Conservation (phyloP, 2,329 filamentous ascomycete species). For the Exserohilum turcica region DNA sequence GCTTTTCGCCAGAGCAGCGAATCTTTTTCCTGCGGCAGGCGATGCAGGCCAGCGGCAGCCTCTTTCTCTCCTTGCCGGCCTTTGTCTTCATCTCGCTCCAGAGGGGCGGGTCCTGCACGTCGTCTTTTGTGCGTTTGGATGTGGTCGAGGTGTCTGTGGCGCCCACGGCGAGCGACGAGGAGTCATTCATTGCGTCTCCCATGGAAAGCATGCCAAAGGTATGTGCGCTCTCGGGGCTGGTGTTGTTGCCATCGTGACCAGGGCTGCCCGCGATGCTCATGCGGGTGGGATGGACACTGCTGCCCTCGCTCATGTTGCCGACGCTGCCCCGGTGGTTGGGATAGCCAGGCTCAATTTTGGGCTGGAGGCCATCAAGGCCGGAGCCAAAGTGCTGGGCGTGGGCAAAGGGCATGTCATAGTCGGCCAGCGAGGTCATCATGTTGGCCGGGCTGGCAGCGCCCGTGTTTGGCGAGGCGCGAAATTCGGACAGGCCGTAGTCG, state of each 20-base stretch:
- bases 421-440: conserved; percentile 39
- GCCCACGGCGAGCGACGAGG: conserved; percentile 32
- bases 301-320: conserved; percentile 38
- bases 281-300: conserved; percentile 34
- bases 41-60: conserved; percentile 90
- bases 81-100: conserved; percentile 62
- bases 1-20: conserved; percentile 95
- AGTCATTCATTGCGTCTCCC: conserved; percentile 35
- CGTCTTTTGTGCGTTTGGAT: conserved; percentile 38
- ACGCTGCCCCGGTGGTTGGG: conserved; percentile 40
- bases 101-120: conserved; percentile 46
- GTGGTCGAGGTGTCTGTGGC: conserved; percentile 29
- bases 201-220: conserved; percentile 40
- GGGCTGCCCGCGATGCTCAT: conserved; percentile 43
- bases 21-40: conserved; percentile 98
- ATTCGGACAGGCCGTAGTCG: conserved; percentile 43
- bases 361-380: conserved; percentile 28
- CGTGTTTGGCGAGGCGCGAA: conserved; percentile 32
- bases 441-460: conserved; percentile 31
- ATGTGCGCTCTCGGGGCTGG: conserved; percentile 44
- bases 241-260: conserved; percentile 40
- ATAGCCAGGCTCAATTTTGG: conserved; percentile 31
- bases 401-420: conserved; percentile 40
- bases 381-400: conserved; percentile 30
- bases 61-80: conserved; percentile 93